Percentiles rank a stretch among this genome's conserved stretches.
Evolutionary conservation across 2,329 filamentous ascomycete species (phyloP).

Genomic region (Colletotrichum zoysiae): DNA sequence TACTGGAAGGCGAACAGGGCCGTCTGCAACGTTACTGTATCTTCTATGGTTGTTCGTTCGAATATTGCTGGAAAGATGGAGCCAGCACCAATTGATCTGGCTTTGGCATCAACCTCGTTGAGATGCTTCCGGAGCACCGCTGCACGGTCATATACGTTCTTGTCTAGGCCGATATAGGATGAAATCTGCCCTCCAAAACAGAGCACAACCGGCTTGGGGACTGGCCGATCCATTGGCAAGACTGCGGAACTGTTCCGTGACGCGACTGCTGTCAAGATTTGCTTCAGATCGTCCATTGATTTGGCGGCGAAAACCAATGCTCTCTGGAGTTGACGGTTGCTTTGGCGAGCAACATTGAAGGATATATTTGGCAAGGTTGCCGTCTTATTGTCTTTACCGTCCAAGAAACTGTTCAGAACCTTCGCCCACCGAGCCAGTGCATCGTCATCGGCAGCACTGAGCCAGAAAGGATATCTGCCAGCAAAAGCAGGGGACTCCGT

Average conservation of each 20-base stretch:
- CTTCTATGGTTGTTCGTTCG: conserved; percentile 44
- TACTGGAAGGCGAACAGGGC: conserved; percentile 57
- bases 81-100: conserved; percentile 47
- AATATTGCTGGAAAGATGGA: conserved; percentile 50
- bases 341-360: conserved; percentile 50
- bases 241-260: neutral
- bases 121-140: conserved; percentile 47
- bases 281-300: conserved; percentile 46
- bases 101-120: conserved; percentile 51
- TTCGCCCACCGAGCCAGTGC: conserved; percentile 8
- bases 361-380: conserved; percentile 47
- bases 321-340: conserved; percentile 45
- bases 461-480: conserved; percentile 28
- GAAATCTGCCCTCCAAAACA: conserved; percentile 55
- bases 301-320: conserved; percentile 46
- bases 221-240: conserved; percentile 8
- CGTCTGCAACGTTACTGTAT: conserved; percentile 53
- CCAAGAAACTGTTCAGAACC: neutral
- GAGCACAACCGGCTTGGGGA: conserved; percentile 49
- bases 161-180: neutral
- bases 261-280: neutral
- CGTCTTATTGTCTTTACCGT: neutral
- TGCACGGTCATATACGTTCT: conserved; percentile 43
- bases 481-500: neutral
- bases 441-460: conserved; percentile 18